Base-by-base conservation (phyloP, 2,329 filamentous ascomycete genomes). In the Alternaria rosae region DNA sequence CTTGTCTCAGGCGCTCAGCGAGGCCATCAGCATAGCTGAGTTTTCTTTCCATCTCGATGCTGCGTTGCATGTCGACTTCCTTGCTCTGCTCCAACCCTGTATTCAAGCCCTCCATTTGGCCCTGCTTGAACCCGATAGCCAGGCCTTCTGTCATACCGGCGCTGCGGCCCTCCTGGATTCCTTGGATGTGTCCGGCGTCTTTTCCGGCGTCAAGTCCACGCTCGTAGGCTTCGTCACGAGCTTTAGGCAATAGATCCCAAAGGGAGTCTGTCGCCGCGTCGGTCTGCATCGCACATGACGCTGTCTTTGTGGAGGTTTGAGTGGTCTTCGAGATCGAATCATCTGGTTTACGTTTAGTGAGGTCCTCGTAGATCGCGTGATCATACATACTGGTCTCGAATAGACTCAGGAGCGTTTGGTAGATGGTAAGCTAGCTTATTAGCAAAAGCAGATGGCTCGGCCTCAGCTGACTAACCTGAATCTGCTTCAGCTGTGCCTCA, bases 221-320 rank as follows among this genome's bases (percentile, higher is more conserved):
- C 20, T 50, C 25, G 32, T 38, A 58, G 26, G 48, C 59, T 47
- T 58, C 42, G 5, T 48, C 15, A 23, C 47, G 54, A 20, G 59
- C 48, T n/a, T 43, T 47, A 5, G 54, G 41, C 42, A 58, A 21
- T 15, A 58, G 12, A 35, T 38, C 41, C 48, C 56, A 53, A 5
- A 58, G 56, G 9, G 56, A 54, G 15, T 45, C 44, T 4, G 56
- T 58, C 15, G 48, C 56, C 8, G 48, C 41, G n/a, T 58, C 48
- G 26, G 56, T 58, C n/a, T 58, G 56, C 21, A 26, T 17, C 13
- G 56, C 41, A 2, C 30, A n/a, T 25, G 56, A 54, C 5, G 12
- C 42, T 12, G 42, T 35, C 15, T 6, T 12, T 10, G 20, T 4
- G 38, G 23, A n/a, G 12, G 20, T n/a, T 43, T 54, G 47, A 4